Evolutionary conservation across 108 stramenopile species (phyloP).

Genomic region (Skeletonema tropicum): DNA sequence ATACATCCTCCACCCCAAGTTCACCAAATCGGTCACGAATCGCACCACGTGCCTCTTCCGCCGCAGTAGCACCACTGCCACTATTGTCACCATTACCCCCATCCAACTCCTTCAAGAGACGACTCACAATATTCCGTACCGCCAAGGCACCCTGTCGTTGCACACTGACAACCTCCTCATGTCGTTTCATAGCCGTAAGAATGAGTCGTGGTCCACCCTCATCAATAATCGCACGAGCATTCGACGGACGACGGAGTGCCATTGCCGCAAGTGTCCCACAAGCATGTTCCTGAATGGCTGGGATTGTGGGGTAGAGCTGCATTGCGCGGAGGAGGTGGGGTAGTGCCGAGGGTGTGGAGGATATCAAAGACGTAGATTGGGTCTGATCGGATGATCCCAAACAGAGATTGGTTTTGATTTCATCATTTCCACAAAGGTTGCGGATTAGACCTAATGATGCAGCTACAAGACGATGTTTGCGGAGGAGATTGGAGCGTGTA

Average conservation of each 20-base stretch:
- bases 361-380: constrained; percentile 16
- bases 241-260: constrained; percentile 82
- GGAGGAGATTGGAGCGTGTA: neutral
- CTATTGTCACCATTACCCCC: neutral
- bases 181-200: constrained; percentile 70
- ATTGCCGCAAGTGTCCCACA: constrained; percentile 88
- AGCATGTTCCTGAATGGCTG: constrained; percentile 78
- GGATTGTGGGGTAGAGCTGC: constrained; percentile 34
- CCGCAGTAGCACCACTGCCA: neutral
- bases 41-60: constrained; percentile 25
- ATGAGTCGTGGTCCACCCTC: constrained; percentile 52
- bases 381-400: constrained; percentile 21
- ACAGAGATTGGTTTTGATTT: constrained; percentile 84
- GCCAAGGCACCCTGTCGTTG: constrained; percentile 90
- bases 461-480: constrained; percentile 42
- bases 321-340: constrained; percentile 52
- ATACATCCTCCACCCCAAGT: constrained; percentile 73
- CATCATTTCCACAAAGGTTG: constrained; percentile 90
- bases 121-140: constrained; percentile 83
- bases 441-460: constrained; percentile 74
- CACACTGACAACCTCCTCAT: constrained; percentile 59
- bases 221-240: constrained; percentile 66
- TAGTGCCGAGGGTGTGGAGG: constrained; percentile 36
- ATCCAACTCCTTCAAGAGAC: constrained; percentile 36
- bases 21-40: constrained; percentile 67